Percentiles rank a stretch among this genome's conserved stretches.
Evolutionary conservation across 495 filamentous ascomycete species (phyloP).

Genomic region (Hyaloscypha bicolor): DNA sequence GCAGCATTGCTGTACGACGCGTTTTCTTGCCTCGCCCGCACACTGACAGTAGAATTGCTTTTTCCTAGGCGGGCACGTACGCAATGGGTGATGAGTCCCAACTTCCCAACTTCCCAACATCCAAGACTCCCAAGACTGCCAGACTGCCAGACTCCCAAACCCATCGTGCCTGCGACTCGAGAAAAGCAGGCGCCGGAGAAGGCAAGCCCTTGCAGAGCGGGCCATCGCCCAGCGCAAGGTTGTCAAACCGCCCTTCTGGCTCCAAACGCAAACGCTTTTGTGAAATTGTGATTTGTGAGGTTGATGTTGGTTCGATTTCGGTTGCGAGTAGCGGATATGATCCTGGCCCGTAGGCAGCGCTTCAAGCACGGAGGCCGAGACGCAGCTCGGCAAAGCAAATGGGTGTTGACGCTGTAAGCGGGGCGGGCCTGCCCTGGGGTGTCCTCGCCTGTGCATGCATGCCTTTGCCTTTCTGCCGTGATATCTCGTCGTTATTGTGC

Average conservation of each 20-base stretch:
- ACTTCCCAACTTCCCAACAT: neutral
- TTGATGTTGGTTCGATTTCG: neutral
- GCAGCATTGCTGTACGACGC: slow-evolving; percentile 14
- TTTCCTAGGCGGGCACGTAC: neutral
- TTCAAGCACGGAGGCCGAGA: slow-evolving; percentile 24
- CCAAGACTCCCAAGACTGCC: no score
- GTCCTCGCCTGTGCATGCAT: neutral
- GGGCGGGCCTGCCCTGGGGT: neutral
- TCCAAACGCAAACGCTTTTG: neutral
- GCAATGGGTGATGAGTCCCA: neutral
- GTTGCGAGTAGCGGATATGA: slow-evolving; percentile 4
- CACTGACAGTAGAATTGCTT: neutral
- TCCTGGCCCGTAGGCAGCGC: slow-evolving; percentile 19
- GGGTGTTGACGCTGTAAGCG: slow-evolving; percentile 29
- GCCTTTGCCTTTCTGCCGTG: neutral
- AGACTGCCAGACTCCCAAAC: neutral
- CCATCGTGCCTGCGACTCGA: neutral
- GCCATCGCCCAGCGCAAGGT: neutral
- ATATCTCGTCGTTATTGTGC: neutral
- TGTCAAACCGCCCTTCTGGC: neutral
- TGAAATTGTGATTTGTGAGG: neutral
- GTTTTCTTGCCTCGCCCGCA: slow-evolving; percentile 5
- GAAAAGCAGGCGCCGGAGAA: neutral
- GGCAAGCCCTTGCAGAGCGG: no score
- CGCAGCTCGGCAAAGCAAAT: slow-evolving; percentile 29